phyloP scores from a whole-genome alignment of 1,284 basidiomycete species.

The Cryptococcus amylolentus region DNA sequence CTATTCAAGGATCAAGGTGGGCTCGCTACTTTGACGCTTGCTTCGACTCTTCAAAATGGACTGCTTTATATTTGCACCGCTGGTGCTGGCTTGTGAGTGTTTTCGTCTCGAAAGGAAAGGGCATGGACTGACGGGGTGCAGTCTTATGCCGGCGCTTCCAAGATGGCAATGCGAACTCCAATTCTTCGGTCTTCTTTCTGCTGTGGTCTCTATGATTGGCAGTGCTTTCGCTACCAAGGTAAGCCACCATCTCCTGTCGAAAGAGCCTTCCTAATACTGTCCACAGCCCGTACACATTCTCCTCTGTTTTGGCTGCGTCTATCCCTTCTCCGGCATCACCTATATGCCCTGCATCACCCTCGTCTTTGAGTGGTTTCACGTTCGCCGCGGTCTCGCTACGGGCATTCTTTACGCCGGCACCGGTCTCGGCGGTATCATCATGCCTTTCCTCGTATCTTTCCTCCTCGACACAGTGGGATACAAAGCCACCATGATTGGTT shows the following conservation, averaged over 20 bases:
- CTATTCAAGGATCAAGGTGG: slow-evolving; percentile 34
- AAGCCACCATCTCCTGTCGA: neutral
- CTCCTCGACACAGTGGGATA: slow-evolving; percentile 40
- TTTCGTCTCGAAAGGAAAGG: neutral
- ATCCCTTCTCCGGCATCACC: slow-evolving; percentile 36
- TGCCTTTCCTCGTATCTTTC: slow-evolving; percentile 38
- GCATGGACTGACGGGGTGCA: neutral
- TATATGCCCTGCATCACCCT: slow-evolving; percentile 45
- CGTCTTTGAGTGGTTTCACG: slow-evolving; percentile 45
- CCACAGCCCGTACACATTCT: slow-evolving; percentile 40
- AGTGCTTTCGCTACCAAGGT: slow-evolving; percentile 37
- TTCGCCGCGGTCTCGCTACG: slow-evolving; percentile 37
- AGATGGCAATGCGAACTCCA: slow-evolving; percentile 24
- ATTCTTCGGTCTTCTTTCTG: slow-evolving; percentile 24
- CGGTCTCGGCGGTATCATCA: slow-evolving; percentile 41
- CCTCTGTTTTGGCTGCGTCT: slow-evolving; percentile 38
- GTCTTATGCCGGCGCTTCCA: slow-evolving; percentile 32
- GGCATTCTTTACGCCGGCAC: slow-evolving; percentile 45
- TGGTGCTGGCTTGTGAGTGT: slow-evolving; percentile 35
- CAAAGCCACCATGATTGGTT: slow-evolving; percentile 39
- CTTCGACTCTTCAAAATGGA: slow-evolving; percentile 43
- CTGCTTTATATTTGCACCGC: slow-evolving; percentile 39
- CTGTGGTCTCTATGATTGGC: slow-evolving; percentile 21
- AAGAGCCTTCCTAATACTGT: neutral
- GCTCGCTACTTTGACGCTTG: slow-evolving; percentile 32